phyloP scores from a whole-genome alignment of 768 basidiomycete genomes.

The Chlorophyllum brunneum region DNA sequence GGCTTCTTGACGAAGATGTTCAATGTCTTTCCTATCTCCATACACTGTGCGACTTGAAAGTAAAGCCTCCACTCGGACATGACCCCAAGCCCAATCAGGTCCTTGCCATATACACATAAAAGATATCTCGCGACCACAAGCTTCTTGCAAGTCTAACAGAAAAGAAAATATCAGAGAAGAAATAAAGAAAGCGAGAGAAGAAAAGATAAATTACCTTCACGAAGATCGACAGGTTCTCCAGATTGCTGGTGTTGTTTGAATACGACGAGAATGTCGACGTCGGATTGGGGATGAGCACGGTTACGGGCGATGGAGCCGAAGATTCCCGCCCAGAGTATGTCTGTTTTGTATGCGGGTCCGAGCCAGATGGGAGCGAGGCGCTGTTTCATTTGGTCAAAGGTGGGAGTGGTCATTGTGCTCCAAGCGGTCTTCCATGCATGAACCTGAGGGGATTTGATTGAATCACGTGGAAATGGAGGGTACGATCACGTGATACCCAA shows the following conservation, averaged over 20 bases:
- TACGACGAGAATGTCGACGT: slow-evolving; percentile 15
- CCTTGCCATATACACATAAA: slow-evolving; percentile 16
- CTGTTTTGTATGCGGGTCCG: background rate
- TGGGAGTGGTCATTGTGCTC: background rate
- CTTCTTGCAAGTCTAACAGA: slow-evolving; percentile 12
- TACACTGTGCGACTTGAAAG: slow-evolving; percentile 15
- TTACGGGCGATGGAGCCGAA: slow-evolving; percentile 16
- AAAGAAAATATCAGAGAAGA: too few species aligned
- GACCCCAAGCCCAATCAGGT: slow-evolving; percentile 16
- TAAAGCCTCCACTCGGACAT: slow-evolving; percentile 13
- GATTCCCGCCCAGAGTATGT: slow-evolving; percentile 11
- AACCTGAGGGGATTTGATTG: too few species aligned
- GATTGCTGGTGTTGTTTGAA: slow-evolving; percentile 12
- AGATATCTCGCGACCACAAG: slow-evolving; percentile 13
- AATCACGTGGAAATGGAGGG: too few species aligned
- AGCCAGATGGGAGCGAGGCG: background rate
- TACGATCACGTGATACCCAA: too few species aligned
- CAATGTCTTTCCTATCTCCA: slow-evolving; percentile 13
- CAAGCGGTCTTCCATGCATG: too few species aligned
- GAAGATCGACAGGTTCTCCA: slow-evolving; percentile 16
- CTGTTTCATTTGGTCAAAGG: background rate
- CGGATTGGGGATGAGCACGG: slow-evolving; percentile 11
- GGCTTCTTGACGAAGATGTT: slow-evolving; percentile 14
- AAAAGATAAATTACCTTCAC: slow-evolving; percentile 6
- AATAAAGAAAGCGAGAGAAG: slow-evolving; percentile 4